Conservation (phyloP, 2,329 filamentous ascomycete species). For the Aspergillus sp. region DNA sequence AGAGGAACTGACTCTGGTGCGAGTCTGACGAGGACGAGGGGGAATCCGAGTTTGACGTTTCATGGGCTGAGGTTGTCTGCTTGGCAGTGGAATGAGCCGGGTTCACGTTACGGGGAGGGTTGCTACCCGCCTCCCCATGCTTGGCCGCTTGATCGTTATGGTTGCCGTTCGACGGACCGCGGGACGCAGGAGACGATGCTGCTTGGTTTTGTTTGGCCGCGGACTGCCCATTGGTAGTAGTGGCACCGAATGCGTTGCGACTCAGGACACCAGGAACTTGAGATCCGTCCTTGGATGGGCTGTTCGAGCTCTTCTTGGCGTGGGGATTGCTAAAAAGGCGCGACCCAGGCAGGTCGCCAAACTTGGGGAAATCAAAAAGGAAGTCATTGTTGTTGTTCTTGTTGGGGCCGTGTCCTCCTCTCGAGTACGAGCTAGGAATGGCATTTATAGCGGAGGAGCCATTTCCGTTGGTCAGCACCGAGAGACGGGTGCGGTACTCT, state of each 20-base stretch:
- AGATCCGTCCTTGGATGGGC: constrained; percentile 10
- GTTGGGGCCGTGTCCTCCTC: constrained; percentile 49
- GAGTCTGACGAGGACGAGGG: constrained; percentile 42
- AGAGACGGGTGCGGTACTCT: constrained; percentile 82
- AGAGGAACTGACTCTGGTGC: constrained; percentile 33
- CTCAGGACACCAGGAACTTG: constrained; percentile 23
- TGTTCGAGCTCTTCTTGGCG: constrained; percentile 21
- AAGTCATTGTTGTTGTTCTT: constrained; percentile 74
- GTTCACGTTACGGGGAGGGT: constrained; percentile 5
- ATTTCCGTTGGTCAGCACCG: constrained; percentile 46
- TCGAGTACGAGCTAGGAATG: constrained; percentile 37
- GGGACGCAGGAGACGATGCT: no score
- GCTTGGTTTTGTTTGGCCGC: no score
- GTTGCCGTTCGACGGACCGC: constrained; percentile 7
- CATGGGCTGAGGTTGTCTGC: constrained; percentile 12
- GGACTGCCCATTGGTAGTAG: no score
- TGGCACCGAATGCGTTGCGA: constrained; percentile 18
- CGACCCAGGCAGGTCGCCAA: constrained; percentile 60
- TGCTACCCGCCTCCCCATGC: constrained; percentile 3
- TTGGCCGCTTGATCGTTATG: constrained; percentile 1
- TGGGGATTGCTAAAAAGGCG: constrained; percentile 45
- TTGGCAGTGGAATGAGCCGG: constrained; percentile 13
- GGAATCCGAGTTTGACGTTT: constrained; percentile 36
- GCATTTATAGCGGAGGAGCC: constrained; percentile 40
- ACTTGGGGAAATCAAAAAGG: constrained; percentile 92